Percentiles rank a stretch among this genome's conserved stretches.
Conservation (phyloP, 2,329 filamentous ascomycete genomes). For the Samsoniella hepiali region DNA sequence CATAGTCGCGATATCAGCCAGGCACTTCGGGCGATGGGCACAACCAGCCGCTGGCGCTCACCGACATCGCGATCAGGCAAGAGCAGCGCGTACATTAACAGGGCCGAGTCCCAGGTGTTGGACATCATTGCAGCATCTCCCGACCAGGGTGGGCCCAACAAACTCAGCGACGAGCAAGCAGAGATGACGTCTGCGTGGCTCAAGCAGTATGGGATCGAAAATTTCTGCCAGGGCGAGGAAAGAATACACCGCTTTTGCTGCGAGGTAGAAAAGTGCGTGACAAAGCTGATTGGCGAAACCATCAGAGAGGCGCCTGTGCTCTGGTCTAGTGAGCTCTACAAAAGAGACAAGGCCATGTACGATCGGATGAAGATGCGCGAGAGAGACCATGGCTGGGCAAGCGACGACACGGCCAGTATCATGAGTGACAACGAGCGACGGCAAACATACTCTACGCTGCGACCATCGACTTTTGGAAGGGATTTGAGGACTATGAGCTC, state of each 20-base stretch:
- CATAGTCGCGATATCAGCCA: constrained; percentile 81
- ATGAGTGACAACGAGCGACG: constrained; percentile 54
- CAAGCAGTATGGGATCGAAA: constrained; percentile 76
- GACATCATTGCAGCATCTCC: constrained; percentile 80
- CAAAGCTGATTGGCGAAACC: constrained; percentile 78
- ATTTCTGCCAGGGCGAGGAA: constrained; percentile 93
- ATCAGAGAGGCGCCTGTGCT: constrained; percentile 82
- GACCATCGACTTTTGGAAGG: constrained; percentile 51
- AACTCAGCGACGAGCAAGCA: constrained; percentile 92
- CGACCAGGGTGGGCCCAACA: constrained; percentile 87
- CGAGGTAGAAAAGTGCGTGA: constrained; percentile 83
- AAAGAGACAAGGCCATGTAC: constrained; percentile 66
- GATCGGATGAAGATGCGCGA: constrained; percentile 46
- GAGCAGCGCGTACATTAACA: constrained; percentile 65
- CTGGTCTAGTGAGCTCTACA: constrained; percentile 88
- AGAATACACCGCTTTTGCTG: constrained; percentile 90
- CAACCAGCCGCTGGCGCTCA: constrained; percentile 54
- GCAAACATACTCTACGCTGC: constrained; percentile 40
- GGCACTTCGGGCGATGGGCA: constrained; percentile 87
- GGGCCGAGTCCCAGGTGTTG: constrained; percentile 79
- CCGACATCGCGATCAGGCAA: constrained; percentile 46
- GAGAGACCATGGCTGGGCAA: constrained; percentile 43
- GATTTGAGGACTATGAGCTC: constrained; percentile 57
- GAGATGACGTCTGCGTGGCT: constrained; percentile 83
- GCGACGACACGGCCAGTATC: constrained; percentile 51